Evolutionary conservation across 2,329 filamentous ascomycete species (phyloP).

Genomic region (Fusarium sp.): DNA sequence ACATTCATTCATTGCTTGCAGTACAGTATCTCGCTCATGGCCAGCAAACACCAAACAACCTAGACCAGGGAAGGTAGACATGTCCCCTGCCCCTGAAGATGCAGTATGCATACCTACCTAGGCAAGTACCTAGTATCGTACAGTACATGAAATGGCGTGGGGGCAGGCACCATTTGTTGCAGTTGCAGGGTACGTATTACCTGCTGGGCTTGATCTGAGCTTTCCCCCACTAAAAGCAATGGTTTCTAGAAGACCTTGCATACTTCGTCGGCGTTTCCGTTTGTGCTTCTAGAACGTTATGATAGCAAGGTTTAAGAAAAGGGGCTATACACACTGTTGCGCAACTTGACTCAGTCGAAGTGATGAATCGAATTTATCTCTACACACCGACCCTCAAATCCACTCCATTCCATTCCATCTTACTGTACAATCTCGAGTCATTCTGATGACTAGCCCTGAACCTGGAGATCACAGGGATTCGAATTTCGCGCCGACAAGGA

Average conservation of each 20-base stretch:
- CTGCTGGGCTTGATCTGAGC: not conserved
- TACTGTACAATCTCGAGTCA: conserved; percentile 13
- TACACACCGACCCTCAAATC: not conserved
- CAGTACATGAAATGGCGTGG: not conserved
- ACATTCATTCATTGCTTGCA: conserved; percentile 17
- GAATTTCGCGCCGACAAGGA: not conserved
- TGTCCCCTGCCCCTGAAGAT: conserved; percentile 7
- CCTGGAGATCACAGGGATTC: not conserved
- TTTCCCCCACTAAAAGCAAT: not conserved
- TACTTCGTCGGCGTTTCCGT: conserved; percentile 23
- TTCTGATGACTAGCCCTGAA: not conserved
- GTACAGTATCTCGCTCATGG: conserved; percentile 4
- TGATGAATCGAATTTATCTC: not conserved
- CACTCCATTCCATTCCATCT: not conserved
- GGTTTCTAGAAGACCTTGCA: conserved; percentile 18
- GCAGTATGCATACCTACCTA: not conserved
- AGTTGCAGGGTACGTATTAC: not conserved
- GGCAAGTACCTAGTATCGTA: not conserved
- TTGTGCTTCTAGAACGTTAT: conserved; percentile 14
- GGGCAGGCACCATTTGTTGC: not conserved
- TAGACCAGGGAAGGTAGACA: not conserved
- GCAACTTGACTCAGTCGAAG: conserved; percentile 9
- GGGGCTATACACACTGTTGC: not conserved
- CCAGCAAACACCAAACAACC: not conserved
- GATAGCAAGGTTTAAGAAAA: not conserved